phyloP scores from a whole-genome alignment of 768 basidiomycete species.

The Clitopilus hobsonii region DNA sequence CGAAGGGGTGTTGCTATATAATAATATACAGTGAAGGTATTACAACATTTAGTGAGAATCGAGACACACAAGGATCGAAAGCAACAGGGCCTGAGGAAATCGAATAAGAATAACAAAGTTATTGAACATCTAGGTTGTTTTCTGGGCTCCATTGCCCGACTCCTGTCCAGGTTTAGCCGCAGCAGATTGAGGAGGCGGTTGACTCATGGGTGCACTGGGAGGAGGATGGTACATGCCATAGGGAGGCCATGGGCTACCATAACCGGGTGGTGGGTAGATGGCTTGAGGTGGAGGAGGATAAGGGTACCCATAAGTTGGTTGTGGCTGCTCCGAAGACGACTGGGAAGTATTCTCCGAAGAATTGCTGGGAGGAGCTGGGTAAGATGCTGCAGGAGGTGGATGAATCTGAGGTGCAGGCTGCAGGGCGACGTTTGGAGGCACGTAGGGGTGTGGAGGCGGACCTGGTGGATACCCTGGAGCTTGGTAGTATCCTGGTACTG shows the following conservation, averaged over 20 bases:
- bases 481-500: neutral
- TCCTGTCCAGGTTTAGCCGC: neutral
- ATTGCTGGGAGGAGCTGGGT: neutral
- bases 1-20: neutral
- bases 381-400: neutral
- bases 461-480: neutral
- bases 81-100: neutral
- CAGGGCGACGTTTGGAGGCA: neutral
- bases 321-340: neutral
- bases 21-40: neutral
- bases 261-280: neutral
- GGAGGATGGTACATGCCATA: conserved; percentile 1
- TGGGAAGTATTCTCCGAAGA: neutral
- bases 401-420: neutral
- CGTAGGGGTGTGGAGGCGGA: neutral
- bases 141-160: neutral
- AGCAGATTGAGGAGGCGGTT: neutral
- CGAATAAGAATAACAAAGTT: neutral
- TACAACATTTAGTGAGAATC: neutral
- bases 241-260: neutral
- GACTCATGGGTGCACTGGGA: neutral
- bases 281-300: conserved; percentile 1
- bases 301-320: neutral
- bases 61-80: too few relatives aligned
- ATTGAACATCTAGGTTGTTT: neutral